Conservation (phyloP, 805 yeast species). For the Komagataella pseudopastoris region DNA sequence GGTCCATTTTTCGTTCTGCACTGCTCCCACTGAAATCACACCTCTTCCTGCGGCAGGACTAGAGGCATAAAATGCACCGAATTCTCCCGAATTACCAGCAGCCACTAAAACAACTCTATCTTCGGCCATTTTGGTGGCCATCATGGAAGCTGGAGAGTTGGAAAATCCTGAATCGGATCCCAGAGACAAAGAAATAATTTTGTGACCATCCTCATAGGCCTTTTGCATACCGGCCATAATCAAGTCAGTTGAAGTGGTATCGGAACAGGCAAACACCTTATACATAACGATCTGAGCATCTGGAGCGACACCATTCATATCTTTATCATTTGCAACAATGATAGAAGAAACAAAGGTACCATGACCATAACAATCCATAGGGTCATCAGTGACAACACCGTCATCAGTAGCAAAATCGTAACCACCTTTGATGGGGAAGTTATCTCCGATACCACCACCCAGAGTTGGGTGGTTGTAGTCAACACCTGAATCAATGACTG, state of each 20-base stretch:
- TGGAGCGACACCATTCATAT: constrained; percentile 10
- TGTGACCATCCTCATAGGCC: constrained; percentile 5
- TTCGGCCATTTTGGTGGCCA: constrained; percentile 7
- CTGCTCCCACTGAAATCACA: constrained; percentile 6
- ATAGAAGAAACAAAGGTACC: constrained; percentile 12
- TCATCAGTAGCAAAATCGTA: constrained; percentile 6
- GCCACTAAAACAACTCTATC: constrained; percentile 8
- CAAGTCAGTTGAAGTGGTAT: constrained; percentile 7
- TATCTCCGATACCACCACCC: constrained; percentile 10
- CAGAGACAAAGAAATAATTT: constrained; percentile 7
- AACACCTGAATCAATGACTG: constrained; percentile 8
- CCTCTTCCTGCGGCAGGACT: constrained; percentile 3
- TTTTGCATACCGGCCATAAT: constrained; percentile 7
- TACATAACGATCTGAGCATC: constrained; percentile 8
- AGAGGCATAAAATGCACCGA: constrained; percentile 5
- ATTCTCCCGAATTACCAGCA: constrained; percentile 9
- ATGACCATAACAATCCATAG: constrained; percentile 12
- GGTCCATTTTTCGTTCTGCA: constrained; percentile 3
- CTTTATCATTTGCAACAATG: constrained; percentile 7
- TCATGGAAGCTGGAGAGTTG: constrained; percentile 4
- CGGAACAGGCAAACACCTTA: constrained; percentile 9
- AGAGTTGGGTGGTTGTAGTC: constrained; percentile 8
- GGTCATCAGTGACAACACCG: constrained; percentile 4
- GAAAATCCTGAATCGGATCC: constrained; percentile 9
- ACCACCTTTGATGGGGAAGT: constrained; percentile 8